These are phyloP conservation scores for Stylonectria norvegica DNA, from an alignment of 2,329 filamentous ascomycete genomes.

Conservation along the genomic window DNA sequence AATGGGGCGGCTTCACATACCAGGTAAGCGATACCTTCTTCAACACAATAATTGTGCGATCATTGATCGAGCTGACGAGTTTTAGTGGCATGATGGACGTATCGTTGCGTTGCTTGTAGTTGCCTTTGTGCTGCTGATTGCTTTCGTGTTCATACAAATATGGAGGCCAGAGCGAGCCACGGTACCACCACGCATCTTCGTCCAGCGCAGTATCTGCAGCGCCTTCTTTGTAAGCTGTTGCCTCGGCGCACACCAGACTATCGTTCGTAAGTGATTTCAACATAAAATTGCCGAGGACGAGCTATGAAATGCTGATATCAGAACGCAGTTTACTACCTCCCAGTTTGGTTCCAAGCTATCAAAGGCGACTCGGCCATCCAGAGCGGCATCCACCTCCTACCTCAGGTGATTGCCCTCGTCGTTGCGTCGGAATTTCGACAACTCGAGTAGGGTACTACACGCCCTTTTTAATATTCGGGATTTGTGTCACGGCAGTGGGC, in stretches of 20 bases:
- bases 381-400: slow-evolving; percentile 29
- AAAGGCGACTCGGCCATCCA: slow-evolving; percentile 31
- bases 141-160: slow-evolving; percentile 38
- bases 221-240: slow-evolving; percentile 25
- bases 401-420: slow-evolving; percentile 29
- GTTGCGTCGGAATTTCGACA: slow-evolving; percentile 26
- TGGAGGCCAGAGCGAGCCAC: slow-evolving; percentile 35
- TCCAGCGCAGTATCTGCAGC: slow-evolving; percentile 36
- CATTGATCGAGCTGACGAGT: slow-evolving; percentile 13
- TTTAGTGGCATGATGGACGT: slow-evolving; percentile 41
- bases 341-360: slow-evolving; percentile 51
- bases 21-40: slow-evolving; percentile 10
- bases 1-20: slow-evolving; percentile 41
- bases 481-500: slow-evolving; percentile 33
- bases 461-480: slow-evolving; percentile 36
- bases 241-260: slow-evolving; percentile 25
- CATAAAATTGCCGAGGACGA: background rate
- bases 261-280: slow-evolving; percentile 2
- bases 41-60: no score
- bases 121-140: slow-evolving; percentile 36
- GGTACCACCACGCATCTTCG: slow-evolving; percentile 38
- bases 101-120: slow-evolving; percentile 44
- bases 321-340: slow-evolving; percentile 40
- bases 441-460: slow-evolving; percentile 40
- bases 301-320: background rate